Percentiles rank a stretch among this genome's conserved stretches.
phyloP scores from a whole-genome alignment of 2,329 filamentous ascomycete species.

The Bipolaris oryzae region DNA sequence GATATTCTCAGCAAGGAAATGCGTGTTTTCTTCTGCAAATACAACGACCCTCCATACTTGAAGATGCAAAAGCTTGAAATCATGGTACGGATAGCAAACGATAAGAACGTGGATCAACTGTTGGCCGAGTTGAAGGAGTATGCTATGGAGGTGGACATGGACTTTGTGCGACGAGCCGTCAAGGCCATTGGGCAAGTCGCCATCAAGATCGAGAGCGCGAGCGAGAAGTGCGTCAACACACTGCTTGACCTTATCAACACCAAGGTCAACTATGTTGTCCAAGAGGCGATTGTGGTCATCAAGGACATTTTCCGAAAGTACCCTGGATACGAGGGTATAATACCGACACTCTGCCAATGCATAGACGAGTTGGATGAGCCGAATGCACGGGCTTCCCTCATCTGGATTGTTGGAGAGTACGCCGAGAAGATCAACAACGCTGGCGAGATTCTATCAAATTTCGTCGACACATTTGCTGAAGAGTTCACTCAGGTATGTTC shows the following conservation, averaged over 20 bases:
- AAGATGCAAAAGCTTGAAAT: conserved; percentile 98
- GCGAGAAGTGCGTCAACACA: conserved; percentile 93
- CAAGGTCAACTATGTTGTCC: conserved; percentile 98
- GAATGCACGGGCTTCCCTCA: conserved; percentile 84
- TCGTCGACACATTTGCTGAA: conserved; percentile 93
- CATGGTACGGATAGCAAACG: conserved; percentile 98
- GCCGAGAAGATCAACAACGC: conserved; percentile 99
- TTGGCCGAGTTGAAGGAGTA: conserved; percentile 96
- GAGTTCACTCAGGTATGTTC: conserved; percentile 85
- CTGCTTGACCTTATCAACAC: conserved; percentile 93
- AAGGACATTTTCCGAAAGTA: conserved; percentile 99
- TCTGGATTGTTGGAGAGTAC: conserved; percentile 99
- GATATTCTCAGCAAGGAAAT: conserved; percentile 97
- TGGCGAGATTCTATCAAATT: conserved; percentile 88
- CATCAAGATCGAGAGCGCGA: conserved; percentile 96
- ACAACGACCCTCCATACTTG: conserved; percentile 96
- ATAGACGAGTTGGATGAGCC: conserved; percentile 98
- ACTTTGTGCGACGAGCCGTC: conserved; percentile 92
- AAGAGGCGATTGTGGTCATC: conserved; percentile 98
- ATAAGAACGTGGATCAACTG: conserved; percentile 93
- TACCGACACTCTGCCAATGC: conserved; percentile 92
- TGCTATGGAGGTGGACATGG: conserved; percentile 97
- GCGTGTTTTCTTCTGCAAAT: conserved; percentile 99
- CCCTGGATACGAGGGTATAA: conserved; percentile 96
- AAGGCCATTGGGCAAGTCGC: conserved; percentile 97